phyloP scores from a whole-genome alignment of 768 basidiomycete species.

The Leccinum obscurum region DNA sequence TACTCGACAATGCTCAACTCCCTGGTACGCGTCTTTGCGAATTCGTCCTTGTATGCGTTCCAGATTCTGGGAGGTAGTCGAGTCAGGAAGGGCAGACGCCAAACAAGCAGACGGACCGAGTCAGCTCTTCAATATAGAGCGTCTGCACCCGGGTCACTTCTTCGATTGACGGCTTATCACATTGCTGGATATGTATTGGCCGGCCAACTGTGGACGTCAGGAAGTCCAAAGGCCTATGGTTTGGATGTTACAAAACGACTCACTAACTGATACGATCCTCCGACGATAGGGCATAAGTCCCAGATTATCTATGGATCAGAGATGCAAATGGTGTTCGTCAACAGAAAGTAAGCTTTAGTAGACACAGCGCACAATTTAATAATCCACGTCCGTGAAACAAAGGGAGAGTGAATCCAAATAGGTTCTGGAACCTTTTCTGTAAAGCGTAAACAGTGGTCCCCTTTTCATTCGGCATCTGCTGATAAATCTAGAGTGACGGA shows the following conservation, averaged over 20 bases:
- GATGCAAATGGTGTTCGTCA: not conserved
- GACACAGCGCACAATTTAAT: slow-evolving; percentile 77
- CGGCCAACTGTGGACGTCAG: slow-evolving; percentile 63
- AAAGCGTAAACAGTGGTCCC: slow-evolving; percentile 84
- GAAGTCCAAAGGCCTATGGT: not conserved
- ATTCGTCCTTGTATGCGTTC: slow-evolving; percentile 94
- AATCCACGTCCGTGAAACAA: slow-evolving; percentile 96
- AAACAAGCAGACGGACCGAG: slow-evolving; percentile 56
- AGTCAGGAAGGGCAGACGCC: slow-evolving; percentile 7
- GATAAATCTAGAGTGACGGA: slow-evolving; percentile 68
- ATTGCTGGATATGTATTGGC: slow-evolving; percentile 78
- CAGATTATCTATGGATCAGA: slow-evolving; percentile 69
- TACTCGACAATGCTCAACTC: slow-evolving; percentile 80
- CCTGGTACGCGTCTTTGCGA: slow-evolving; percentile 77
- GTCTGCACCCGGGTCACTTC: slow-evolving; percentile 78
- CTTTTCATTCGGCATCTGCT: slow-evolving; percentile 94
- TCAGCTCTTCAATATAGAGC: slow-evolving; percentile 89
- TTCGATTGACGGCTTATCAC: slow-evolving; percentile 79
- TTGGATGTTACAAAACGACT: slow-evolving; percentile 38
- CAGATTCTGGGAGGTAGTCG: slow-evolving; percentile 64
- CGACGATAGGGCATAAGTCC: slow-evolving; percentile 96
- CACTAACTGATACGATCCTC: slow-evolving; percentile 94
- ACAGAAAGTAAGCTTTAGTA: not conserved
- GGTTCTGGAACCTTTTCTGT: slow-evolving; percentile 87
- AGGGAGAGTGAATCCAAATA: slow-evolving; percentile 95